Base-by-base conservation (phyloP, 1,284 basidiomycete species). In the Rhizoctonia solani region DNA sequence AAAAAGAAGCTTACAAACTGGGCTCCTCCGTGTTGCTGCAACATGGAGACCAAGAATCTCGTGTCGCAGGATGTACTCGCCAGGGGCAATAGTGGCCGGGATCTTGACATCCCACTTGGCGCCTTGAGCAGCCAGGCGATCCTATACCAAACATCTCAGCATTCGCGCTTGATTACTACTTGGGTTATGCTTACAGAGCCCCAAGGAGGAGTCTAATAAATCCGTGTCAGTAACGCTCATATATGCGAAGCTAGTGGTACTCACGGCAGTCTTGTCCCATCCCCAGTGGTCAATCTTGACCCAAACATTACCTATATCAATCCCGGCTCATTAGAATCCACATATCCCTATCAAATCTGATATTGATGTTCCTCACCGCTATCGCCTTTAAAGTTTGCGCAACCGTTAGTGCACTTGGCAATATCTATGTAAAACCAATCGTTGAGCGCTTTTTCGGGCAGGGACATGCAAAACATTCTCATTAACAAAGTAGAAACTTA, bases 271-370 rank as follows among this genome's bases (percentile, higher is more conserved):
- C 46, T 50, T 61, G 30, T 61, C 46, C 58, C 58, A 61, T 50
- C 58, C 58, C 30, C 46, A 61, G 19, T 61, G 58, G 39, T 61
- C 58, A 61, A 61, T 61, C 58, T 61, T 61, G 32, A 61, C 58
- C 58, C 58, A 61, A 11, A 61, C 58, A n/a, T 49, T 49, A 32
- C 58, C 58, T 61, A 50, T 14, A 30, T 8, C 19, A 1, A 39
- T 39, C 50, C 19, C 44, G 55, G 13, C 30, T 19, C 42, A 39
- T 39, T 8, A 16, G 37, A 21, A 46, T 25, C 30, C 46, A 21
- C 23, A 14, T 11, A 23, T 9, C 46, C 9, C 23, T 39, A 37
- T 11, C n/a, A 39, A 39, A 11, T 29, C n/a, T n/a, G n/a, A n/a
- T n/a, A n/a, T n/a, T n/a, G n/a, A n/a, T 8, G 14, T 2, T 9